Percentiles rank a stretch among this genome's conserved stretches.
Conservation (phyloP, 2,329 filamentous ascomycete genomes). For the Chaetomium sp. region DNA sequence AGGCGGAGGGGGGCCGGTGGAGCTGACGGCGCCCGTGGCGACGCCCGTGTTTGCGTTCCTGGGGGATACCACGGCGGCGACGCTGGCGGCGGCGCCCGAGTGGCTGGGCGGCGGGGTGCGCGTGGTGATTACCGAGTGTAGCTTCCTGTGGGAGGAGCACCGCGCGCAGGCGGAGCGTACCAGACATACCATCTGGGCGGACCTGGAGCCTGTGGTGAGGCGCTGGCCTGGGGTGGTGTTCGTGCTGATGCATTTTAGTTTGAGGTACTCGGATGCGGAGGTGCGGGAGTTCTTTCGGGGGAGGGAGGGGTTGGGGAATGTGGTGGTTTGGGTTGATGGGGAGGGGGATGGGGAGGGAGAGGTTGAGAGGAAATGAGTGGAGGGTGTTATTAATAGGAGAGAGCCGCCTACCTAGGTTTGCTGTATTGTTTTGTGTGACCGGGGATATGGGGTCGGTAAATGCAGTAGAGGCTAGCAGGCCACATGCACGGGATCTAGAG, state of each 20-base stretch:
- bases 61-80: conserved; percentile 49
- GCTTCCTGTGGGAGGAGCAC: conserved; percentile 50
- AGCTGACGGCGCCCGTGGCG: conserved; percentile 45
- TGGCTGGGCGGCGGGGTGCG: conserved; percentile 46
- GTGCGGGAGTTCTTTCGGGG: conserved; percentile 46
- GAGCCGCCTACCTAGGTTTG: too few relatives aligned
- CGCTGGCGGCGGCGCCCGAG: conserved; percentile 43
- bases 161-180: conserved; percentile 48
- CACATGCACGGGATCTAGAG: too few relatives aligned
- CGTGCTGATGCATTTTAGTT: conserved; percentile 52
- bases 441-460: too few relatives aligned
- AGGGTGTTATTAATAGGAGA: neutral
- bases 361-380: neutral
- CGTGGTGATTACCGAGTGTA: conserved; percentile 54
- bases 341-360: conserved; percentile 7
- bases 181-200: conserved; percentile 51
- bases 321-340: conserved; percentile 52
- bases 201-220: conserved; percentile 49
- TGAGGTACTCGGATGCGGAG: conserved; percentile 48
- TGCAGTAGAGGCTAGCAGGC: too few relatives aligned
- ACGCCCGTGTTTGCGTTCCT: conserved; percentile 51
- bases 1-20: conserved; percentile 34
- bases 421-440: too few relatives aligned
- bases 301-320: conserved; percentile 45
- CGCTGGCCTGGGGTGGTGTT: conserved; percentile 49